Percentiles rank a stretch among this genome's conserved stretches.
Conservation (phyloP, 768 basidiomycete species). For the Tricholoma sp. region DNA sequence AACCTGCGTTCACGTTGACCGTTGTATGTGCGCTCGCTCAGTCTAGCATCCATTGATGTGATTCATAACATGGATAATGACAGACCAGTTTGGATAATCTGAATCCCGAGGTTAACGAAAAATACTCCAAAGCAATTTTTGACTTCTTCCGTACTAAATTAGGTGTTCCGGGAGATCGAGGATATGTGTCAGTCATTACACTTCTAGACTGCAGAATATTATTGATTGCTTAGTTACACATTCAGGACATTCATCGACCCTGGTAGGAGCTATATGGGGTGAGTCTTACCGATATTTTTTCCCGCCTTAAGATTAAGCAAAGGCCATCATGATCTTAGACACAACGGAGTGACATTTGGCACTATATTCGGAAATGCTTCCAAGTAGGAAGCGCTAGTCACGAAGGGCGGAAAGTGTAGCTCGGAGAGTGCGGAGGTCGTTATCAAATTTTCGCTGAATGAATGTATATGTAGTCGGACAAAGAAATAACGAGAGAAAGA, state of each 20-base stretch:
- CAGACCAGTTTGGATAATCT: slow-evolving; percentile 59
- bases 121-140: slow-evolving; percentile 53
- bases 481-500: too few relatives aligned
- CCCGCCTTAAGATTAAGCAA: not conserved
- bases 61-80: not conserved
- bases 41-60: not conserved
- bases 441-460: too few relatives aligned
- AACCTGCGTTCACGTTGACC: slow-evolving; percentile 56
- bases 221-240: not conserved
- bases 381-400: not conserved
- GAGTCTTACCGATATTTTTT: slow-evolving; percentile 10
- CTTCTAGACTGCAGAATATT: not conserved
- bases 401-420: too few relatives aligned
- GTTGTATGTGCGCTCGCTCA: slow-evolving; percentile 38
- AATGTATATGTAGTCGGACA: too few relatives aligned
- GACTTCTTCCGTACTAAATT: slow-evolving; percentile 51
- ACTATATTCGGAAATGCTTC: slow-evolving; percentile 28
- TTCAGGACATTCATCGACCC: slow-evolving; percentile 46
- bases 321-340: slow-evolving; percentile 22
- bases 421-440: too few relatives aligned
- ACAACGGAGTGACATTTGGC: slow-evolving; percentile 40
- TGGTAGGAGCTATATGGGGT: slow-evolving; percentile 46
- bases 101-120: slow-evolving; percentile 39
- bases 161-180: slow-evolving; percentile 43
- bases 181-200: slow-evolving; percentile 46